Evolutionary conservation across 768 basidiomycete species (phyloP).

Genomic region (Termitomyces sp.): DNA sequence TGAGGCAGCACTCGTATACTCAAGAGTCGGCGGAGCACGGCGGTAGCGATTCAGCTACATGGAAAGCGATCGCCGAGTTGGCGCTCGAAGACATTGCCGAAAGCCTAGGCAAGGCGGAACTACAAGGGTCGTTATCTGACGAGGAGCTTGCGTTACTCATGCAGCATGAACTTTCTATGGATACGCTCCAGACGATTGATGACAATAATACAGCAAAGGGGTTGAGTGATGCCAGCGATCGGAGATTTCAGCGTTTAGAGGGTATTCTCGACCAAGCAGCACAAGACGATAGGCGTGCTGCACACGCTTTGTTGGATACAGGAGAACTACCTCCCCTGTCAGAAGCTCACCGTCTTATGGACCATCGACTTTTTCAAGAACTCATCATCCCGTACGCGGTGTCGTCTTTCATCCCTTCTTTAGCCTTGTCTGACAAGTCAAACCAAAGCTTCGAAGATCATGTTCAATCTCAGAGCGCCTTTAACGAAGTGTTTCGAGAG

Average conservation of each 20-base stretch:
- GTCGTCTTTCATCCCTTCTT: not conserved
- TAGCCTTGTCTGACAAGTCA: not conserved
- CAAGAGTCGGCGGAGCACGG: not conserved
- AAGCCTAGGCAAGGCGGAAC: not conserved
- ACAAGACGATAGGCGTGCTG: conserved; percentile 15
- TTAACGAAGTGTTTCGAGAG: not conserved
- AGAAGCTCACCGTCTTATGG: conserved; percentile 11
- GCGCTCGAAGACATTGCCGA: conserved; percentile 9
- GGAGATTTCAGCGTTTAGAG: conserved; percentile 2
- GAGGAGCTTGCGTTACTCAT: conserved; percentile 16
- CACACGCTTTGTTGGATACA: conserved; percentile 6
- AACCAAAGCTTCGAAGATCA: not conserved
- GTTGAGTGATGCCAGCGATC: conserved; percentile 13
- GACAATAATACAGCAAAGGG: conserved; percentile 13
- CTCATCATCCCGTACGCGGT: not conserved
- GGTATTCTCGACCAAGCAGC: conserved; percentile 11
- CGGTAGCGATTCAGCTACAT: conserved; percentile 1
- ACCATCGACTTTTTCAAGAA: not conserved
- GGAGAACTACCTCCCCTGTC: conserved; percentile 10
- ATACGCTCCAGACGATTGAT: not conserved
- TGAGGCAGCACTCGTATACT: not conserved
- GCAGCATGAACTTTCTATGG: conserved; percentile 10
- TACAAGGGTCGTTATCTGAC: conserved; percentile 14
- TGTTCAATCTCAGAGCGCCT: not conserved
- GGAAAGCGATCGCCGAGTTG: conserved; percentile 5